A percentile compares a stretch with the other conserved stretches of the same genome.
phyloP scores from a whole-genome alignment of 345 rosid genomes.

The Salix arbutifolia region DNA sequence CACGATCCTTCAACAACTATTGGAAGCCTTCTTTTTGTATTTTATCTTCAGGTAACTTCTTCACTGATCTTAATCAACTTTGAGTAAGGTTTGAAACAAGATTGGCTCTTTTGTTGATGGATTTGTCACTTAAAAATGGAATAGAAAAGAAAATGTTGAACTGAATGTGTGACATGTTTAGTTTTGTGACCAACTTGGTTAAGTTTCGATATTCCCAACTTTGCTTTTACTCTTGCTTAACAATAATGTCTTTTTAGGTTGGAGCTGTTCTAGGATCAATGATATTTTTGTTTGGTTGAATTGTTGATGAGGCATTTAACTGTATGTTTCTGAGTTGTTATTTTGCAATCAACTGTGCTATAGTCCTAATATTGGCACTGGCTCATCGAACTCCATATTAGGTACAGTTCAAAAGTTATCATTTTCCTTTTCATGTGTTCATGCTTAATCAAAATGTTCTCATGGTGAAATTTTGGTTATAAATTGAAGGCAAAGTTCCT shows the following conservation, averaged over 20 bases:
- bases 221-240: neutral
- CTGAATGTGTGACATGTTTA: neutral
- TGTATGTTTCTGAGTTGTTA: neutral
- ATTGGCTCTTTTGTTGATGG: neutral
- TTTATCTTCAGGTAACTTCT: slow-evolving; percentile 77
- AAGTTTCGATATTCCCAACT: neutral
- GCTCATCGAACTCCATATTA: neutral
- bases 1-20: slow-evolving; percentile 65
- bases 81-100: neutral
- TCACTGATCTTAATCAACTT: neutral
- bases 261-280: neutral
- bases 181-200: neutral
- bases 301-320: neutral
- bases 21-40: slow-evolving; percentile 82
- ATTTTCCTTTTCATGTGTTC: neutral
- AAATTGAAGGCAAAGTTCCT: neutral
- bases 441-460: neutral
- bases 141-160: neutral
- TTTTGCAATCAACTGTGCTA: neutral
- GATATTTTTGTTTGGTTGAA: neutral
- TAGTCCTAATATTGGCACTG: neutral
- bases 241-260: neutral
- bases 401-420: neutral
- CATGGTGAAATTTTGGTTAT: neutral
- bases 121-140: neutral